Evolutionary conservation across 1,284 basidiomycete genomes (phyloP).

Genomic region (Coriolopsis trogii): DNA sequence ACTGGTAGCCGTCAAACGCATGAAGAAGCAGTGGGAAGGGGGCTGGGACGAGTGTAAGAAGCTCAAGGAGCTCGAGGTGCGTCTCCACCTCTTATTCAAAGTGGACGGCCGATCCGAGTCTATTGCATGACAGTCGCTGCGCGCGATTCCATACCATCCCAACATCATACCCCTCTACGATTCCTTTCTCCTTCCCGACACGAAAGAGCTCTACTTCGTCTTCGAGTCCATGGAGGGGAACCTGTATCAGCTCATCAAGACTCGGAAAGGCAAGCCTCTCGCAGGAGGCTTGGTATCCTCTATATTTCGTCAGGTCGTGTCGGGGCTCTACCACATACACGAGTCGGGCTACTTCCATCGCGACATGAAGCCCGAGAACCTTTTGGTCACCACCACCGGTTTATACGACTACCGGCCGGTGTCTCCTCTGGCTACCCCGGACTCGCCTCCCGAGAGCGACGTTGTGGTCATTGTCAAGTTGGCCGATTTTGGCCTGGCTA

Average conservation of each 20-base stretch:
- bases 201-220: conserved; percentile 98
- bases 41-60: conserved; percentile 97
- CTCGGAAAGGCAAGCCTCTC: conserved; percentile 90
- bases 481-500: conserved; percentile 96
- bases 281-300: conserved; percentile 95
- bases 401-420: conserved; percentile 91
- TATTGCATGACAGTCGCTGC: conserved; percentile 72
- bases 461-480: conserved; percentile 98
- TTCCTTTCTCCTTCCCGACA: conserved; percentile 92
- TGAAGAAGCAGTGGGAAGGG: conserved; percentile 97
- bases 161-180: conserved; percentile 99
- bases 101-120: conserved; percentile 20
- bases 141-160: conserved; percentile 91
- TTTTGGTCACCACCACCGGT: conserved; percentile 99
- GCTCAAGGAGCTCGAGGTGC: conserved; percentile 94
- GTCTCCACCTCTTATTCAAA: conserved; percentile 32
- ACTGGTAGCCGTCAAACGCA: conserved; percentile 96
- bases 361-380: conserved; percentile 99
- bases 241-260: conserved; percentile 98
- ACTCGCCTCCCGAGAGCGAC: conserved; percentile 81
- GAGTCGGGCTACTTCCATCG: conserved; percentile 95
- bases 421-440: conserved; percentile 58
- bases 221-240: conserved; percentile 99
- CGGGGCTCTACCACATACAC: conserved; percentile 94
- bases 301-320: conserved; percentile 92